Evolutionary conservation across 306 rosid species (phyloP), one percentile per base, ranked within the genome.

Genomic region (Prunus mongolica): DNA sequence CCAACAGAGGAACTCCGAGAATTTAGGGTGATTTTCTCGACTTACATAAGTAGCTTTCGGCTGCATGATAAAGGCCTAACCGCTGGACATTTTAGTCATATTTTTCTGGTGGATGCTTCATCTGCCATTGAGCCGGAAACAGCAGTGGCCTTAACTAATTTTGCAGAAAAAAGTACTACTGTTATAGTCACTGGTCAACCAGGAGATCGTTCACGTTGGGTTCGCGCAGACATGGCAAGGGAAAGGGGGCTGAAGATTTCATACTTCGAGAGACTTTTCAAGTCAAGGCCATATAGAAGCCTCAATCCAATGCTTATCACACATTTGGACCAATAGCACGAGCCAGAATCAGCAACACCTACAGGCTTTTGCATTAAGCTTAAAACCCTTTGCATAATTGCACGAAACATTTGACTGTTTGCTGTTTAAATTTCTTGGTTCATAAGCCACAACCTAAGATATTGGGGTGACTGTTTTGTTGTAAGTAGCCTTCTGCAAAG

Each of bases 51-150:
- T 64, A 61, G 80, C 34, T 81, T 78, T 65, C 73, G 76, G 22
- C 66, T 78, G 2, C 76, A 75, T 67, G 66, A 63, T 20, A 81
- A 71, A 54, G 85, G 88, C 65, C 24, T 81, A 28, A 45, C 68
- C 1, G 46, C 73, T 44, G 83, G 82, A 24, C 84, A 83, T 61
- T 83, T 83, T 12, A 83, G 77, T 28, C 85, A 75, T 54, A 75
- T 75, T 27, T 83, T 81, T 55, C 73, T 75, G 64, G 67, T 83
- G 73, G 87, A 86, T 78, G 77, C 84, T 69, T 81, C 76, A 13
- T 57, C 65, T 25, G 80, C 82, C 19, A 81, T 44, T 13, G 82
- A 86, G 71, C 90, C 82, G 0, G 90, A 81, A 79, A 71, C 80
- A 5, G 0, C 78, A 58, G 75, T 83, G 8, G 51, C 85, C 51